phyloP scores from a whole-genome alignment of 176 grass and related monocot species.

The Typha latifolia region DNA sequence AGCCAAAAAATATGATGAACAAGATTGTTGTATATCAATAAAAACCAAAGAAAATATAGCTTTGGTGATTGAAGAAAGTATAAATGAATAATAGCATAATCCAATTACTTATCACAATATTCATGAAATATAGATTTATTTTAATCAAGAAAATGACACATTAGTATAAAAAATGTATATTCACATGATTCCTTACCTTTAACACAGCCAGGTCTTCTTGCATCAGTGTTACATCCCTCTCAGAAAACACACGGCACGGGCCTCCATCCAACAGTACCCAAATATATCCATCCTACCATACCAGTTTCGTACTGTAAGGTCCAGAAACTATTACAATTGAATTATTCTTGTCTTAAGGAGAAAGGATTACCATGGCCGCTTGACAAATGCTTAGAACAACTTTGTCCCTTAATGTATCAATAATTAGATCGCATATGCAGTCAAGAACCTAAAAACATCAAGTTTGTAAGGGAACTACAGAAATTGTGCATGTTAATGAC shows the following conservation, averaged over 20 bases:
- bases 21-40: no score
- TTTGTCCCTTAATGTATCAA: conserved; percentile 70
- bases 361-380: conserved; percentile 62
- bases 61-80: no score
- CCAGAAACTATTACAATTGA: conserved; percentile 15
- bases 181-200: conserved; percentile 41
- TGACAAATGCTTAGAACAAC: conserved; percentile 73
- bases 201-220: conserved; percentile 70
- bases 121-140: not conserved
- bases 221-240: conserved; percentile 59
- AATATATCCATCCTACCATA: conserved; percentile 59
- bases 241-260: conserved; percentile 68
- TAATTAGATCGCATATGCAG: conserved; percentile 72
- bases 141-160: no score
- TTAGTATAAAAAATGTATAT: not conserved
- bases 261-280: conserved; percentile 91
- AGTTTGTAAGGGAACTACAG: not conserved
- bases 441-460: conserved; percentile 63
- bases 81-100: no score
- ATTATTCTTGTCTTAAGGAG: conserved; percentile 5
- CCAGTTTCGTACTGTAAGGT: conserved; percentile 17
- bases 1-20: no score
- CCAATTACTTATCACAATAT: not conserved
- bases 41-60: no score
- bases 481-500: not conserved